A percentile compares a stretch with the other conserved stretches of the same genome.
These are phyloP conservation scores for Lepidopterella palustris DNA, from an alignment of 495 filamentous ascomycete species.

Conservation along the genomic window DNA sequence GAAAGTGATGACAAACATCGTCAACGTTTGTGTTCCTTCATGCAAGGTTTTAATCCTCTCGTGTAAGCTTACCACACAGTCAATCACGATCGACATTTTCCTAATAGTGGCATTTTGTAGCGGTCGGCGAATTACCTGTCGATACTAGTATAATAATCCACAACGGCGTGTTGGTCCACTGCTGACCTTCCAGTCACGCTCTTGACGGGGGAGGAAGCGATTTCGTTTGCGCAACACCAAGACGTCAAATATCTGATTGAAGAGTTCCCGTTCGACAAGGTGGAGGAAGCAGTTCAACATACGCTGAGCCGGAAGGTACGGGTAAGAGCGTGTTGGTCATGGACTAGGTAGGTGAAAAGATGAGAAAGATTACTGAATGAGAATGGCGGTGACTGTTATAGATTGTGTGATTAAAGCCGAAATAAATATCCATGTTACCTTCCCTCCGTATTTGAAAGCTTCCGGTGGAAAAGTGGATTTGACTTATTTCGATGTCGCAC, in stretches of 20 bases:
- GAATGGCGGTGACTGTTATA: too few species aligned
- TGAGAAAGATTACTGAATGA: background rate
- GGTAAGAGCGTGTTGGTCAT: conserved; percentile 46
- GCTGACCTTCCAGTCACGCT: conserved; percentile 60
- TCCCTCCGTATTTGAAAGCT: too few species aligned
- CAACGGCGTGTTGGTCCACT: conserved; percentile 48
- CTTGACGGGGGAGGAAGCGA: conserved; percentile 60
- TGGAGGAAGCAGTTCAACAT: conserved; percentile 42
- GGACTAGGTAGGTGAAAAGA: conserved; percentile 28
- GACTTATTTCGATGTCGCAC: too few species aligned
- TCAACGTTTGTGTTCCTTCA: conserved; percentile 47
- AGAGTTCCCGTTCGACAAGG: conserved; percentile 53
- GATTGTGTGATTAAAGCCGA: background rate
- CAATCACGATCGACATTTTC: background rate
- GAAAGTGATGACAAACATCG: conserved; percentile 46
- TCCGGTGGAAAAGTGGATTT: too few species aligned
- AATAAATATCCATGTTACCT: too few species aligned
- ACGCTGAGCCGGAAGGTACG: conserved; percentile 42
- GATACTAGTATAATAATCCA: conserved; percentile 44
- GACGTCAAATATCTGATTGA: conserved; percentile 58
- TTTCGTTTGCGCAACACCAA: conserved; percentile 52
- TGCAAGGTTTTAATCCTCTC: conserved; percentile 59
- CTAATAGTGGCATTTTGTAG: conserved; percentile 13
- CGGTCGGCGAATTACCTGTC: conserved; percentile 47
- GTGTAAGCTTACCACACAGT: conserved; percentile 31